A percentile compares a stretch with the other conserved stretches of the same genome.
These are phyloP conservation scores for Skeletonema tropicum DNA, from an alignment of 108 stramenopile genomes.

Conservation along the genomic window DNA sequence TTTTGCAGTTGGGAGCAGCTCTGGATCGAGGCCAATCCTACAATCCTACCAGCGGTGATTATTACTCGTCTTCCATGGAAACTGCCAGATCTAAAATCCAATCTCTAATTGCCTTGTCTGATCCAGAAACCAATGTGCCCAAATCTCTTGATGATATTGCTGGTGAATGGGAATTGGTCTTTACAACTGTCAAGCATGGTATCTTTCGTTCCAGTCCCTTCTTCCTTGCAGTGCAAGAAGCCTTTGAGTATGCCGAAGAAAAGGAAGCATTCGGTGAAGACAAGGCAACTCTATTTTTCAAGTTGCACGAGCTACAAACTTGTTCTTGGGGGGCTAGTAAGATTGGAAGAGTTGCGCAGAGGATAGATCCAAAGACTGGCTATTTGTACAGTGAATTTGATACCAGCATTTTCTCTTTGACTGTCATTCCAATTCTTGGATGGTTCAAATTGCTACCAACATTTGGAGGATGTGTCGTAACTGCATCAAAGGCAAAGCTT, in stretches of 20 bases:
- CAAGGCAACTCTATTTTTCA: constrained; percentile 91
- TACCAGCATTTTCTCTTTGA: constrained; percentile 80
- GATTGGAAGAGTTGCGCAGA: constrained; percentile 90
- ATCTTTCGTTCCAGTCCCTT: constrained; percentile 87
- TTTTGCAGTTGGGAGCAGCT: constrained; percentile 84
- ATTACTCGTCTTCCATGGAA: constrained; percentile 76
- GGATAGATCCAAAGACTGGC: constrained; percentile 55
- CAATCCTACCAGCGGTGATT: constrained; percentile 85
- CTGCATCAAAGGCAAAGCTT: constrained; percentile 66
- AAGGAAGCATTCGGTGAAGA: constrained; percentile 72
- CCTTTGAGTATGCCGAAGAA: constrained; percentile 77
- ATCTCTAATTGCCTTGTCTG: constrained; percentile 55
- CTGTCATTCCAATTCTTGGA: constrained; percentile 90
- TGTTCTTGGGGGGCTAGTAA: constrained; percentile 89
- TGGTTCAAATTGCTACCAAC: constrained; percentile 94
- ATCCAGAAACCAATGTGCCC: constrained; percentile 52
- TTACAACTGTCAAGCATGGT: constrained; percentile 86
- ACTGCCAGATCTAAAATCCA: constrained; percentile 62
- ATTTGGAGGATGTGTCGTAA: constrained; percentile 93
- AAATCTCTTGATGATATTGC: constrained; percentile 55
- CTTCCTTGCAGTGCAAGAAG: constrained; percentile 88
- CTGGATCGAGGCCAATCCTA: constrained; percentile 89
- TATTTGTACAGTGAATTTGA: constrained; percentile 85
- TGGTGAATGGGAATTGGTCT: constrained; percentile 90
- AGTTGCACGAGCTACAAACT: constrained; percentile 93